Conservation (phyloP, 306 rosid genomes). For the Lupinus albus region DNA sequence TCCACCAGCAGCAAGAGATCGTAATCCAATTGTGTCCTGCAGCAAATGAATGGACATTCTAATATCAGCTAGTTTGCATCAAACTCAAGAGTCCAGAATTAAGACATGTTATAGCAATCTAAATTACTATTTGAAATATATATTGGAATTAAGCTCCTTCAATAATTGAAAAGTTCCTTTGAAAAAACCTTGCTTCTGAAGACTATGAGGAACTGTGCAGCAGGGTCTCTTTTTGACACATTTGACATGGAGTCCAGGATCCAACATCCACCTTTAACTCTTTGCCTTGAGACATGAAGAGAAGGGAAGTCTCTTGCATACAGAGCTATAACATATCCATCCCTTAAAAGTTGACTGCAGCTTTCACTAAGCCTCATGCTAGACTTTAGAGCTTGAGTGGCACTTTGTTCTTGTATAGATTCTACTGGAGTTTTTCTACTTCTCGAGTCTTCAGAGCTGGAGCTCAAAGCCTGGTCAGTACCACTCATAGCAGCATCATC, state of each 20-base stretch:
- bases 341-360: slow-evolving; percentile 74
- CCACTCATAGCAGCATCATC: slow-evolving; percentile 96
- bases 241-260: slow-evolving; percentile 74
- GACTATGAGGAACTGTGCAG: slow-evolving; percentile 82
- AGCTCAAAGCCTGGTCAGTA: slow-evolving; percentile 86
- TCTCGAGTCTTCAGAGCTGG: slow-evolving; percentile 80
- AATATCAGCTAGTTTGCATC: slow-evolving; percentile 44
- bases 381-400: slow-evolving; percentile 58
- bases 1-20: slow-evolving; percentile 97
- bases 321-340: slow-evolving; percentile 81
- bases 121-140: slow-evolving; percentile 31
- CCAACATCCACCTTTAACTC: slow-evolving; percentile 97
- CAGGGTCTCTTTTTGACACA: slow-evolving; percentile 96
- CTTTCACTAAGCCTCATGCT: slow-evolving; percentile 66
- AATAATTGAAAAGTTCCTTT: slow-evolving; percentile 31
- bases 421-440: slow-evolving; percentile 81
- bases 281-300: slow-evolving; percentile 83
- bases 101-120: slow-evolving; percentile 27
- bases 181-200: slow-evolving; percentile 80
- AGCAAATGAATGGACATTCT: slow-evolving; percentile 43
- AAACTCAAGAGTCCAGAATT: slow-evolving; percentile 19
- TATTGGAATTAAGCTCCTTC: background rate
- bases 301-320: slow-evolving; percentile 72
- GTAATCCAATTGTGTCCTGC: slow-evolving; percentile 88
- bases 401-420: slow-evolving; percentile 65